A percentile compares a stretch with the other conserved stretches of the same genome.
These are phyloP conservation scores for Stachybotrys chlorohalonatus DNA, from an alignment of 2,329 filamentous ascomycete genomes.

Conservation along the genomic window DNA sequence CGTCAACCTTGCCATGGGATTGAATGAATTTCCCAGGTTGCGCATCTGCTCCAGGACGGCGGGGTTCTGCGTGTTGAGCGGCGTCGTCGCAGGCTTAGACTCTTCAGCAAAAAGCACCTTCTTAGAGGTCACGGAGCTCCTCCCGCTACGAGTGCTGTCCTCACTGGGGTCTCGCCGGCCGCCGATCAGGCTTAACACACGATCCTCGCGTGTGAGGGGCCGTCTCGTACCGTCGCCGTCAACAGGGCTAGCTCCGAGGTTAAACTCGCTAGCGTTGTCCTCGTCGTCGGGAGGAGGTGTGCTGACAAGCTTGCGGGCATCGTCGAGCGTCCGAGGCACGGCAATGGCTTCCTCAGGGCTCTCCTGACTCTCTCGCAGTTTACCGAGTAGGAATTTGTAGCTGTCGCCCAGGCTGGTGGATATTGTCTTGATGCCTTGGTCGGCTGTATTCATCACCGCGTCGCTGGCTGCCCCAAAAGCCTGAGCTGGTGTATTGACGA, in stretches of 20 bases:
- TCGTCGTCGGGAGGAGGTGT: constrained; percentile 58
- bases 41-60: constrained; percentile 72
- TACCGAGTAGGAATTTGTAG: constrained; percentile 87
- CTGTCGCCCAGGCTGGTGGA: constrained; percentile 84
- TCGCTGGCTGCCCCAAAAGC: constrained; percentile 77
- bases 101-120: constrained; percentile 44
- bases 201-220: constrained; percentile 43
- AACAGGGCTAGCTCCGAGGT: constrained; percentile 33
- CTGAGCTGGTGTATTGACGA: constrained; percentile 77
- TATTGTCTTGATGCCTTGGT: constrained; percentile 87
- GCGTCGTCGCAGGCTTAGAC: constrained; percentile 9
- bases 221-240: constrained; percentile 27
- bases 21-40: constrained; percentile 70
- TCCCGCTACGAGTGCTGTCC: constrained; percentile 61
- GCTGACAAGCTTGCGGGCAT: constrained; percentile 80
- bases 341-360: constrained; percentile 36
- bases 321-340: constrained; percentile 84
- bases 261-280: constrained; percentile 45
- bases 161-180: constrained; percentile 69
- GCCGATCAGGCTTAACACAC: constrained; percentile 60
- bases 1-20: constrained; percentile 72
- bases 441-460: constrained; percentile 77
- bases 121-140: constrained; percentile 53
- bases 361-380: constrained; percentile 63
- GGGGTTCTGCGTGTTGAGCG: constrained; percentile 27